phyloP scores from a whole-genome alignment of 345 rosid species.

The Populus euphratica region DNA sequence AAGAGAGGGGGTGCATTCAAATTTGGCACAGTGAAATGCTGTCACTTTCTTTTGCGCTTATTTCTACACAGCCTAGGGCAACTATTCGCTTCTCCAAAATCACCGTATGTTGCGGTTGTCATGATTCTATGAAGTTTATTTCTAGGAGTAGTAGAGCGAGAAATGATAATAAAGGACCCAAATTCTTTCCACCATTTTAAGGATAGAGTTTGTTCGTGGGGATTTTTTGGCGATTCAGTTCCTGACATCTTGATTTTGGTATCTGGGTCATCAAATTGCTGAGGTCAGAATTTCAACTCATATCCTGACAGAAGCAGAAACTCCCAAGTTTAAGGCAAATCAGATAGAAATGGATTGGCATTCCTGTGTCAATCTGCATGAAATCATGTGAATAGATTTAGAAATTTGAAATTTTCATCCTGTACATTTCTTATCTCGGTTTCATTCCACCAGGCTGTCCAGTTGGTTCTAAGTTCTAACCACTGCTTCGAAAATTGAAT shows the following conservation, averaged over 20 bases:
- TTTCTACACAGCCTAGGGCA: too few relatives aligned
- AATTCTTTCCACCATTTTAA: too few relatives aligned
- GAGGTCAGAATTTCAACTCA: background rate
- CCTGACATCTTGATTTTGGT: background rate
- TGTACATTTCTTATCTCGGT: background rate
- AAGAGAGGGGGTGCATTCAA: too few relatives aligned
- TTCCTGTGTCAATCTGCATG: background rate
- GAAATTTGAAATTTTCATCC: background rate
- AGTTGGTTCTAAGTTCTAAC: too few relatives aligned
- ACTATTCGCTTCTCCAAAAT: too few relatives aligned
- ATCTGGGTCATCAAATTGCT: background rate
- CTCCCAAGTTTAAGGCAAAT: background rate
- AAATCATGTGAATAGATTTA: background rate
- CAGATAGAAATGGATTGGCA: background rate
- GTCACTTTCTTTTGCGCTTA: too few relatives aligned
- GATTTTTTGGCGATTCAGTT: background rate
- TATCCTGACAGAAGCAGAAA: background rate
- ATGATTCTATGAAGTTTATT: too few relatives aligned
- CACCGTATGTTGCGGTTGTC: too few relatives aligned
- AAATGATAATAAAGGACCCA: too few relatives aligned
- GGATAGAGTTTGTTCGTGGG: conserved; percentile 29
- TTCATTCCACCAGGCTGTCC: background rate
- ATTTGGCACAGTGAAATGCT: too few relatives aligned
- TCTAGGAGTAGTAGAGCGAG: too few relatives aligned
- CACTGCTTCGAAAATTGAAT: too few relatives aligned